These are phyloP conservation scores for Purpureocillium takamizusanense DNA, from an alignment of 2,329 filamentous ascomycete species.

Conservation along the genomic window DNA sequence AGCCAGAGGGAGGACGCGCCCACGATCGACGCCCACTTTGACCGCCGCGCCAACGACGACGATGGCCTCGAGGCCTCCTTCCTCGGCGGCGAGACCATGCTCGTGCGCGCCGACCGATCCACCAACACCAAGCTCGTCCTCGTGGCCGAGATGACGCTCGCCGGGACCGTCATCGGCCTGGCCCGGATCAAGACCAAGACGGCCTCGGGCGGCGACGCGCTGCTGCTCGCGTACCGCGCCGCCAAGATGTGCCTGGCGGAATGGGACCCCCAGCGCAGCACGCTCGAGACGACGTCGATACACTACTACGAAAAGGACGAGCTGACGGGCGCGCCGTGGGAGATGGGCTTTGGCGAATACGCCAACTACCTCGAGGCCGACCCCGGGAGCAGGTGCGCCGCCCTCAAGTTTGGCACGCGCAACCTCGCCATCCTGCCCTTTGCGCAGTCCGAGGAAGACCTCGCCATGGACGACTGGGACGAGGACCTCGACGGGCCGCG, in stretches of 20 bases:
- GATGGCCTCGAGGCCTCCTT: constrained; percentile 59
- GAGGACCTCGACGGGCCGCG: constrained; percentile 66
- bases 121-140: constrained; percentile 72
- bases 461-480: constrained; percentile 88
- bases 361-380: constrained; percentile 80
- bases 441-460: constrained; percentile 73
- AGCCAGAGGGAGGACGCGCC: constrained; percentile 23
- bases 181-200: constrained; percentile 67
- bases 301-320: constrained; percentile 98
- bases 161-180: constrained; percentile 77
- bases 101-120: constrained; percentile 53
- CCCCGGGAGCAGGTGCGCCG: constrained; percentile 85
- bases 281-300: constrained; percentile 82
- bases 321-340: constrained; percentile 73
- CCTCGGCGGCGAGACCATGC: constrained; percentile 52
- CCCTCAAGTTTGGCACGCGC: constrained; percentile 81
- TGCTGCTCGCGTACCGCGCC: constrained; percentile 79
- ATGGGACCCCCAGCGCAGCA: constrained; percentile 77
- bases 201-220: constrained; percentile 71
- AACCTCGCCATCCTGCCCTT: constrained; percentile 93
- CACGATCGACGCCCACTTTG: constrained; percentile 38
- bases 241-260: constrained; percentile 89
- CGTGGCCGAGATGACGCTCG: constrained; percentile 72
- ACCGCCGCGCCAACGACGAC: constrained; percentile 47
- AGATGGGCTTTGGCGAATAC: constrained; percentile 63